Evolutionary conservation across 2,329 filamentous ascomycete genomes (phyloP).

Genomic region (Trichophyton equinum): DNA sequence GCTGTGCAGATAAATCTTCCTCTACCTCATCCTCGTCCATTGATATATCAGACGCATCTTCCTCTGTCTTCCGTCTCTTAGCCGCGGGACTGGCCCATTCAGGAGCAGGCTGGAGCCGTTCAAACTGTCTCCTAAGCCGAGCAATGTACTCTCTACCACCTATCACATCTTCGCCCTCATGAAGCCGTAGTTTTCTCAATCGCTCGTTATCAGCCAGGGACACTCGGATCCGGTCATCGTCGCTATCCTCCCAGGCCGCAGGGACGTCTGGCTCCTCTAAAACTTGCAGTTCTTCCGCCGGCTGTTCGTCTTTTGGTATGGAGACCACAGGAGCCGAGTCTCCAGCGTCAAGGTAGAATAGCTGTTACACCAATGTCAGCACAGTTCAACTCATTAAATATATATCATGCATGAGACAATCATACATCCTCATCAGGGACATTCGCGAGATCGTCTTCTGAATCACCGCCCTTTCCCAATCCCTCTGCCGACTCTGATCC

Average conservation of each 20-base stretch:
- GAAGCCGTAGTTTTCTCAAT: slow-evolving; percentile 68
- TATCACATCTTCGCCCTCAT: slow-evolving; percentile 74
- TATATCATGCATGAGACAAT: slow-evolving; percentile 4
- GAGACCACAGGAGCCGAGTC: slow-evolving; percentile 20
- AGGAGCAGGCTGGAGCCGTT: slow-evolving; percentile 48
- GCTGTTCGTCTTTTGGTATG: slow-evolving; percentile 17
- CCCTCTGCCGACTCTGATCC: slow-evolving; percentile 22
- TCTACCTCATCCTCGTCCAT: slow-evolving; percentile 46
- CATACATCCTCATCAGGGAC: slow-evolving; percentile 61
- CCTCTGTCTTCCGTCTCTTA: slow-evolving; percentile 31
- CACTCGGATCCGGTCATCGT: slow-evolving; percentile 76
- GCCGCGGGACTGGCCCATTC: slow-evolving; percentile 45
- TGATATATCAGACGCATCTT: slow-evolving; percentile 30
- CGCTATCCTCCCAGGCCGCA: slow-evolving; percentile 75
- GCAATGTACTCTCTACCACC: slow-evolving; percentile 74
- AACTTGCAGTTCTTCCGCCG: slow-evolving; percentile 11
- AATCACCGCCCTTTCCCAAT: slow-evolving; percentile 35
- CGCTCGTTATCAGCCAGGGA: slow-evolving; percentile 66
- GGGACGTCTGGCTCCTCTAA: background rate
- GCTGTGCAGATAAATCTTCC: slow-evolving; percentile 54
- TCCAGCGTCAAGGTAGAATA: slow-evolving; percentile 73
- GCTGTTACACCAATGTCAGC: slow-evolving; percentile 25
- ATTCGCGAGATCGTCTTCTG: slow-evolving; percentile 45
- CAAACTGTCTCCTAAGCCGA: slow-evolving; percentile 65
- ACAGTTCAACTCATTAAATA: background rate